Conservation (phyloP, 345 rosid species). For the Raphanus raphanistrum region DNA sequence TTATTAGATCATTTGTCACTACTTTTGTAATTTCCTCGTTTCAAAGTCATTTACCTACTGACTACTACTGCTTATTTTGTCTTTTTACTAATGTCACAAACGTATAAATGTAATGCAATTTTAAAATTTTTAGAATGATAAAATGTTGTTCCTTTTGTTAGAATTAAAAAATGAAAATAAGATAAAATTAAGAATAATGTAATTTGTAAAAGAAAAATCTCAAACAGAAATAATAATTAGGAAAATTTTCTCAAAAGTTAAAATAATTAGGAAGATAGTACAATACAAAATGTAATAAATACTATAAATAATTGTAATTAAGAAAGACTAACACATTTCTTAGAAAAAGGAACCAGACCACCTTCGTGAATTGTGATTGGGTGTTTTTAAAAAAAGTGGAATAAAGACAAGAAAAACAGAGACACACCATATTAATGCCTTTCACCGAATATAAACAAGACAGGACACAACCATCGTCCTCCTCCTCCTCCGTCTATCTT, state of each 20-base stretch:
- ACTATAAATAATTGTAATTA: conserved; percentile 1
- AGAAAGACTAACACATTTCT: not conserved
- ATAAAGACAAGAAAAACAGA: conserved; percentile 43
- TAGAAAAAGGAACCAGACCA: conserved; percentile 26
- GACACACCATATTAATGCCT: conserved; percentile 42
- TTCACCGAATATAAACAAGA: conserved; percentile 41
- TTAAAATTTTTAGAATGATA: not conserved
- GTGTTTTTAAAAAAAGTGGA: conserved; percentile 32
- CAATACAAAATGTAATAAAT: conserved; percentile 29
- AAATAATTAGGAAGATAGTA: conserved; percentile 17
- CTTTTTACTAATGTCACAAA: not conserved
- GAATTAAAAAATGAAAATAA: not conserved
- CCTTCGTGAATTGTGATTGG: conserved; percentile 38
- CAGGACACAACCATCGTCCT: conserved; percentile 34
- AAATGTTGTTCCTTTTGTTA: not conserved
- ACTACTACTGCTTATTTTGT: not conserved
- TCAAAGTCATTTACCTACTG: conserved; percentile 7
- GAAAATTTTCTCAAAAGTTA: not conserved
- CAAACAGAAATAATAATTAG: not conserved
- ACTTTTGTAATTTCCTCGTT: not conserved
- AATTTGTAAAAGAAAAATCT: not conserved
- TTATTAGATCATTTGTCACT: conserved; percentile 3
- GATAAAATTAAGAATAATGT: not conserved
- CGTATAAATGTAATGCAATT: not conserved
- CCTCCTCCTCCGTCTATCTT: conserved; percentile 13